Evolutionary conservation across 768 basidiomycete genomes (phyloP), one percentile per base, ranked within the genome.

Genomic region (Boletus sp.): DNA sequence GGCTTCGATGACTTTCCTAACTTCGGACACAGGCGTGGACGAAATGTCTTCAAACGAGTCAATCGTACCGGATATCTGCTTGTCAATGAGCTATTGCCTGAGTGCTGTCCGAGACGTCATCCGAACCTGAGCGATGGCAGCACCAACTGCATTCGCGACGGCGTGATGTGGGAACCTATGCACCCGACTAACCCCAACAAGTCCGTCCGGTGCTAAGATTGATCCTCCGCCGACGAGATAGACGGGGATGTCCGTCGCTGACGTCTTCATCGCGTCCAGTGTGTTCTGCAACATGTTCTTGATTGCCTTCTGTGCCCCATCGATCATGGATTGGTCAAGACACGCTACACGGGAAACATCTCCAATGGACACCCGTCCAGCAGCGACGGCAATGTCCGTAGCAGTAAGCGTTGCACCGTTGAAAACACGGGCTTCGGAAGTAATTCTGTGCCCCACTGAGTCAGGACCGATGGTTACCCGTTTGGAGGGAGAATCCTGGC

Each of bases 161-260:
- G 79, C 77, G 57, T 74, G 77, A 65, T 75, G 76, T 0, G 79
- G 78, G 29, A 79, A 79, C 14, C 76, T 71, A 50, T 80, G 72
- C 17, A 84, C 75, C 49, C 73, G 74, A 47, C 74, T 75, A 5
- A 85, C 78, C 9, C 85, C 85, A 32, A 65, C 69, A 0, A 87
- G 74, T 10, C 68, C 47, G 9, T 75, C 67, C 0, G 85, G 83
- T 10, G 79, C 74, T 33, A 87, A 73, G 59, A 86, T 80, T 0
- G 82, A 79, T 5, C 85, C 85, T 15, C 85, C 85, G 23, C 85
- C 85, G 35, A 86, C 85, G 2, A 87, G 75, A 29, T 84, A 75
- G 11, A 85, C 74, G 25, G 83, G 78, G 41, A 79, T 74, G 61
- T 81, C 79, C 25, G 78, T 77, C 2, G 78, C 77, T 32, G 77